These are phyloP conservation scores for Pythium utonaiense DNA, from an alignment of 352 stramenopile species.

Conservation along the genomic window DNA sequence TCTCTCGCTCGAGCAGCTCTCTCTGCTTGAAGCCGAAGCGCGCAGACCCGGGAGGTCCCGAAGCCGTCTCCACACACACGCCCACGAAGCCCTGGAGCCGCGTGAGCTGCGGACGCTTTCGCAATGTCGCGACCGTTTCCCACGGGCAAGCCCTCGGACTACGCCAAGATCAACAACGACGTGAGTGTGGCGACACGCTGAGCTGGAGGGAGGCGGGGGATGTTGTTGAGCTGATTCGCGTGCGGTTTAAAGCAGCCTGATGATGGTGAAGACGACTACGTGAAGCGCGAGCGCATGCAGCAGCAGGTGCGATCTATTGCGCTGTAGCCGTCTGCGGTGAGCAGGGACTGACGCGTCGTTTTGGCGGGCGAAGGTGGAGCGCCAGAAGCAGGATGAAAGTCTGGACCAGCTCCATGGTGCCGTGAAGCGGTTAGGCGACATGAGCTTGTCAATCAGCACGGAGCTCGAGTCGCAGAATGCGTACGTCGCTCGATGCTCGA, in stretches of 20 bases:
- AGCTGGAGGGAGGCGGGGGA: neutral
- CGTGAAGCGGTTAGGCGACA: constrained; percentile 78
- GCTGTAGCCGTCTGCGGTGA: neutral
- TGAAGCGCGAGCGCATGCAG: constrained; percentile 38
- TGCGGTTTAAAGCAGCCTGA: constrained; percentile 32
- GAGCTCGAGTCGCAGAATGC: constrained; percentile 81
- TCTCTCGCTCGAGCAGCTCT: neutral
- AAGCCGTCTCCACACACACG: neutral
- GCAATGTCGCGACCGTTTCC: constrained; percentile 60
- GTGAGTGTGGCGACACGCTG: constrained; percentile 22
- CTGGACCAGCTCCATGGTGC: constrained; percentile 72
- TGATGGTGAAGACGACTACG: constrained; percentile 51
- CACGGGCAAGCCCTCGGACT: constrained; percentile 54
- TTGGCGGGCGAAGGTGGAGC: constrained; percentile 37
- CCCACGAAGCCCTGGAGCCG: neutral
- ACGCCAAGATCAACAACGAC: constrained; percentile 71
- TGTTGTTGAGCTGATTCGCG: too few species aligned
- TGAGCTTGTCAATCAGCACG: constrained; percentile 82
- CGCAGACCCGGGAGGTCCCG: neutral
- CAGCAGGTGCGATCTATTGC: constrained; percentile 36
- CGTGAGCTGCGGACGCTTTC: too few species aligned
- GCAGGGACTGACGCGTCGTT: neutral
- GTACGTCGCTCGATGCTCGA: constrained; percentile 40
- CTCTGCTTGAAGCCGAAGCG: neutral
- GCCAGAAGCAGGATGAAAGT: constrained; percentile 82